phyloP scores from a whole-genome alignment of 331 rosid species.

The Pyrus hybrid region DNA sequence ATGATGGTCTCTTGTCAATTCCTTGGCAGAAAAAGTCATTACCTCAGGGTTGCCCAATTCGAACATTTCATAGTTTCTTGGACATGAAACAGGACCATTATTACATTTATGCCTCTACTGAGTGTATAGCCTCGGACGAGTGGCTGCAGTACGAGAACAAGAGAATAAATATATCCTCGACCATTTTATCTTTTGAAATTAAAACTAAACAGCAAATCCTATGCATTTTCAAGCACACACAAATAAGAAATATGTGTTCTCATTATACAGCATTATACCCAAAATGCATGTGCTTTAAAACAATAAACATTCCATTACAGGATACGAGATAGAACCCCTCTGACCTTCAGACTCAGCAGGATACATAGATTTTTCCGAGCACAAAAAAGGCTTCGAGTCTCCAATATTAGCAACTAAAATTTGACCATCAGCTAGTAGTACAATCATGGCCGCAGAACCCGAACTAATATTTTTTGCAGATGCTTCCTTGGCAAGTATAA shows the following conservation, averaged over 20 bases:
- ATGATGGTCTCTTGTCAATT: slow-evolving; percentile 91
- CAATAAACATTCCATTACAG: not conserved
- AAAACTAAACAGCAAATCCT: slow-evolving; percentile 3
- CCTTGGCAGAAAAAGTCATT: slow-evolving; percentile 64
- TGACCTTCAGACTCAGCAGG: slow-evolving; percentile 79
- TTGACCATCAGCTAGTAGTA: slow-evolving; percentile 71
- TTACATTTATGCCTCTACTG: slow-evolving; percentile 36
- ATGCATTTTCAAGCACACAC: not conserved
- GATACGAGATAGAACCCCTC: not conserved
- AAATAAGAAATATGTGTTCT: not conserved
- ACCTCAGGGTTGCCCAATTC: slow-evolving; percentile 43
- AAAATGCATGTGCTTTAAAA: not conserved
- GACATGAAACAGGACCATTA: slow-evolving; percentile 39
- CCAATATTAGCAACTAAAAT: slow-evolving; percentile 88
- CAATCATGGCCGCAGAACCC: slow-evolving; percentile 78
- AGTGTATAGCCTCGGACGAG: slow-evolving; percentile 55
- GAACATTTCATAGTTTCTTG: slow-evolving; percentile 48
- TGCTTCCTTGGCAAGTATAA: slow-evolving; percentile 68
- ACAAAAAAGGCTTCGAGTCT: slow-evolving; percentile 84
- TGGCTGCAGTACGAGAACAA: slow-evolving; percentile 46
- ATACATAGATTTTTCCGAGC: slow-evolving; percentile 69
- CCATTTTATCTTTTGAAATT: slow-evolving; percentile 10
- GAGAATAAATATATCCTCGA: slow-evolving; percentile 18
- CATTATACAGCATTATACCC: not conserved
- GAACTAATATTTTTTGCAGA: slow-evolving; percentile 47